Evolutionary conservation across 306 rosid species (phyloP).

Genomic region (Comarum palustre): DNA sequence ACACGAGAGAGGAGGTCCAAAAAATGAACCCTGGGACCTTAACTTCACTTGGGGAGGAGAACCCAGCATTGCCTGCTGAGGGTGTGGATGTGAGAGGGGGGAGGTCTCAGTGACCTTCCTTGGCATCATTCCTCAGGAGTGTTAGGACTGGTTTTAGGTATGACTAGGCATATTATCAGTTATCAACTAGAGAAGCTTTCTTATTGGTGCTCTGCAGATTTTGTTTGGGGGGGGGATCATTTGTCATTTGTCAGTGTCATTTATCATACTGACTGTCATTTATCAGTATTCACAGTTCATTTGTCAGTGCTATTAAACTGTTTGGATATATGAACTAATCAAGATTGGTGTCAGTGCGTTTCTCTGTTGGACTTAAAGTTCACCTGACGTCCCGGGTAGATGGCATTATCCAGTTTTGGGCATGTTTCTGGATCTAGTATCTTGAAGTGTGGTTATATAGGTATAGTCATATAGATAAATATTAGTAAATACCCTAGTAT

Average conservation of each 20-base stretch:
- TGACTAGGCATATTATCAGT: conserved; percentile 31
- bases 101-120: conserved; percentile 37
- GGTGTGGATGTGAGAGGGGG: conserved; percentile 49
- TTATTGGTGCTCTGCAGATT: conserved; percentile 7
- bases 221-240: neutral
- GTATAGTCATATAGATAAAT: conserved; percentile 21
- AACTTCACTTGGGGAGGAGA: conserved; percentile 55
- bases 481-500: conserved; percentile 23
- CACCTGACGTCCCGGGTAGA: conserved; percentile 30
- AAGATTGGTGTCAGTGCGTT: conserved; percentile 31
- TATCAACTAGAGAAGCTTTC: neutral
- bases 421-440: conserved; percentile 39
- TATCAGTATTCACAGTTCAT: conserved; percentile 1
- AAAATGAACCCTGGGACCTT: conserved; percentile 79
- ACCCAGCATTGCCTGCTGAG: conserved; percentile 36
- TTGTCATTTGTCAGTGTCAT: too few species aligned
- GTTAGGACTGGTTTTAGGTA: conserved; percentile 36
- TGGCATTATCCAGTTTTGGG: conserved; percentile 54
- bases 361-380: conserved; percentile 21
- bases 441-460: conserved; percentile 27
- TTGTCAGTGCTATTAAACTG: conserved; percentile 33
- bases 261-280: too few species aligned
- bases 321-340: conserved; percentile 37
- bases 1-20: conserved; percentile 90
- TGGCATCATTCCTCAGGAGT: conserved; percentile 31